Base-by-base conservation (phyloP, 768 basidiomycete species). In the Aureoboletus auriporus region DNA sequence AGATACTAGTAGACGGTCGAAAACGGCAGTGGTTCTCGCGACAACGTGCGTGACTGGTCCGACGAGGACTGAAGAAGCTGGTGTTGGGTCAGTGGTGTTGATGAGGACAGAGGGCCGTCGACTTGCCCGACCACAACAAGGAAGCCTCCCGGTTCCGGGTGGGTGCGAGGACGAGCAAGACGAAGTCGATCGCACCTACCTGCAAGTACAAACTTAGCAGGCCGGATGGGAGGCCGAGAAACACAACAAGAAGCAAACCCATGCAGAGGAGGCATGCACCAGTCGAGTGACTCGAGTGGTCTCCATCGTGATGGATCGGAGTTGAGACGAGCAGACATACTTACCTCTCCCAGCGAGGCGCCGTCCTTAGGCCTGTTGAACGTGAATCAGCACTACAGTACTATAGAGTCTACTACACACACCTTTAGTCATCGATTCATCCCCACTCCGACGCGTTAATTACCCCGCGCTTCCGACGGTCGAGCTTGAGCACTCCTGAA, bases 261-360 rank as follows among this genome's bases (percentile, higher is more conserved):
- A 83, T 1, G 93, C 95, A 6, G 20, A 90, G 69, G 39, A 95
- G 72, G 64, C 93, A 97, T 28, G 80, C 87, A 38, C 89, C 80
- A 65, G 98, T n/a, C n/a, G n/a, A n/a, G n/a, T n/a, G n/a, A 99
- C 8, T 92, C 96, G 12, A 97, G 70, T 53, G 98, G 72, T 56
- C 93, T 94, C 9, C 30, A 12, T 2, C 9, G 30, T 31, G 9
- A 30, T 11, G 30, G 30, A 9, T n/a, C n/a, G n/a, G n/a, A 8
- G 12, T 8, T 12, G 30, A 31, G 30, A 31, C 8, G 5, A 31
- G 2, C 8, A 8, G 30, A 56, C 50, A 30, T 17, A 86, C n/a
- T n/a, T n/a, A n/a, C 87, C 94, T 77, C 65, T 97, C 95, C 95
- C 95, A 97, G 68, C 93, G 77, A 95, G 3, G 95, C 95, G 62